Evolutionary conservation across 495 filamentous ascomycete genomes (phyloP), one percentile per base, ranked within the genome.

Genomic region (Coniosporium apollinis): DNA sequence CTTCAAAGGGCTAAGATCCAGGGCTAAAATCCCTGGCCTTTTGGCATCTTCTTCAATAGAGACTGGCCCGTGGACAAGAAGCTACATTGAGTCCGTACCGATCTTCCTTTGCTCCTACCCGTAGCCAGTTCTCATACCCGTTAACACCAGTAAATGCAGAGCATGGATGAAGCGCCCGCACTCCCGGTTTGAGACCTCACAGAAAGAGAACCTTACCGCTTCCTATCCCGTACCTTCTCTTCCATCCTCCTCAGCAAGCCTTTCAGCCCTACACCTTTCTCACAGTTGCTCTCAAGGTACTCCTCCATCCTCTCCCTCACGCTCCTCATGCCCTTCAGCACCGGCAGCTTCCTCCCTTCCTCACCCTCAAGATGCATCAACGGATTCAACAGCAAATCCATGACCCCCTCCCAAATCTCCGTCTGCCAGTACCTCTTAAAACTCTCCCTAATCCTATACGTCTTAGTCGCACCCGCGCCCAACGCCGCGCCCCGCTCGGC

Each of bases 361-460:
- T 86, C 78, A 1, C 39, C 52, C 32, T 73, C 72, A 25, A 74
- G 59, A 43, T 72, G 65, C 36, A 51, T 53, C 36, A 64, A 62
- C 2, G 91, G 85, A 52, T 97, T 97, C 8, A 97, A 58, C 39
- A 96, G 53, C 30, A 96, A 45, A 46, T 89, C 82, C 54, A 97
- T 94, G 14, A 79, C 67, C 37, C 79, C 70, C 1, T 37, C 58
- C 89, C 91, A 96, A 34, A 97, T 67, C 36, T 92, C 83, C 33
- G 72, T 74, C 61, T 94, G 84, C 89, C 89, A 96, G 52, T 94
- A 94, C 16, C 89, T 54, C 58, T 96, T 96, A 36, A 94, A 52
- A 1, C 61, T 64, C 54, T 91, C 83, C 20, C 71, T 67, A 36
- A 93, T 74, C 24, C 64, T 65, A 46, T 79, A 86, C 42, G 67